Conservation (phyloP, 805 yeast genomes). For the Ogataea ganodermae region DNA sequence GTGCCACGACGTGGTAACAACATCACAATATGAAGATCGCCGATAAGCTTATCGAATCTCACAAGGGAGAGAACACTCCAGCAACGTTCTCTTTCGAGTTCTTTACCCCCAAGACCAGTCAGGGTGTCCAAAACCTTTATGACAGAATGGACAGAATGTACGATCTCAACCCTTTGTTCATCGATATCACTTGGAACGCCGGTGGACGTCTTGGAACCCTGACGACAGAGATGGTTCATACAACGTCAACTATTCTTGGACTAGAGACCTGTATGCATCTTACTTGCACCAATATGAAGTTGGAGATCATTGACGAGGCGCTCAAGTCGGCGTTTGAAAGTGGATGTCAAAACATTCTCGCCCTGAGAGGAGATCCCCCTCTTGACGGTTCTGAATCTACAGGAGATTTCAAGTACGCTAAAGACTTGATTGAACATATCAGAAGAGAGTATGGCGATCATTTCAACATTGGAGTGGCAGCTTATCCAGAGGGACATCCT, state of each 20-base stretch:
- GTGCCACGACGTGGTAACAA: neutral
- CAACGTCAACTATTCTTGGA: constrained; percentile 87
- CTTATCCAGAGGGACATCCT: constrained; percentile 96
- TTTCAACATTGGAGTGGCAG: constrained; percentile 95
- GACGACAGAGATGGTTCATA: constrained; percentile 89
- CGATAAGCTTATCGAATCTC: constrained; percentile 45
- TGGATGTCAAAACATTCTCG: constrained; percentile 94
- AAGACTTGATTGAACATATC: constrained; percentile 80
- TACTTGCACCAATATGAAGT: constrained; percentile 94
- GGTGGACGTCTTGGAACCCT: constrained; percentile 85
- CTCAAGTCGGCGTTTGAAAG: constrained; percentile 80
- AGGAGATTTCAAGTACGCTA: constrained; percentile 87
- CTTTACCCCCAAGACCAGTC: constrained; percentile 95
- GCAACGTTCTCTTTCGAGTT: constrained; percentile 94
- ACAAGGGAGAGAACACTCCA: constrained; percentile 32
- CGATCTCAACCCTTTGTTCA: constrained; percentile 83
- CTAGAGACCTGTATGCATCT: constrained; percentile 97
- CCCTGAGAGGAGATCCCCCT: constrained; percentile 96
- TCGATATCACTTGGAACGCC: constrained; percentile 98
- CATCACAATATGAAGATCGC: constrained; percentile 43
- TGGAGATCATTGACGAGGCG: constrained; percentile 79
- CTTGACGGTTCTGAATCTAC: constrained; percentile 68
- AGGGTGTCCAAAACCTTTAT: constrained; percentile 93
- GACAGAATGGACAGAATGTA: constrained; percentile 99
- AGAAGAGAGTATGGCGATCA: constrained; percentile 77